Conservation (phyloP, 768 basidiomycete species). For the Termitomyces eurrhizus region DNA sequence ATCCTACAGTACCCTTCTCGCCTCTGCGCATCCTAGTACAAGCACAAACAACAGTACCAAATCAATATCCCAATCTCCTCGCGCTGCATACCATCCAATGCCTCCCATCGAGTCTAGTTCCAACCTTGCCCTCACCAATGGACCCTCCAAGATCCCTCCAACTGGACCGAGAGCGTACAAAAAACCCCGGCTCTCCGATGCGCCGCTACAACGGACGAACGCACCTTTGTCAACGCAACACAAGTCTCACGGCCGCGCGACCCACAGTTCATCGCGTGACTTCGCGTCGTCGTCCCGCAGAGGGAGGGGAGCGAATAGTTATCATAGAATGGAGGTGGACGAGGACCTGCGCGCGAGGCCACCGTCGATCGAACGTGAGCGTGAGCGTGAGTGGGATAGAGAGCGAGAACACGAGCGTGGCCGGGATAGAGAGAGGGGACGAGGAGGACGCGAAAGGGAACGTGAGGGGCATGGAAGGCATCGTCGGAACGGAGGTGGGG, state of each 20-base stretch:
- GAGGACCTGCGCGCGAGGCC: conserved; percentile 44
- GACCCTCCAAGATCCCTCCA: conserved; percentile 52
- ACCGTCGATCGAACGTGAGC: conserved; percentile 35
- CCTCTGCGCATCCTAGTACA: conserved; percentile 37
- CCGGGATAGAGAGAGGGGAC: conserved; percentile 22
- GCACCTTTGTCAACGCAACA: conserved; percentile 9
- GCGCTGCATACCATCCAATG: conserved; percentile 37
- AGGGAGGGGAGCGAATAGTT: conserved; percentile 25
- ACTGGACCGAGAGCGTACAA: conserved; percentile 82
- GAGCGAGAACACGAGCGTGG: conserved; percentile 8
- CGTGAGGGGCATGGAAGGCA: conserved; percentile 25
- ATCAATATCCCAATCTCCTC: conserved; percentile 44
- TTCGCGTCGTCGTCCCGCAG: conserved; percentile 14
- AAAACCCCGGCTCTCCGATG: conserved; percentile 69
- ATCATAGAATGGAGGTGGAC: conserved; percentile 46
- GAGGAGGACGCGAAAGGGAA: conserved; percentile 32
- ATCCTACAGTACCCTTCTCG: conserved; percentile 60
- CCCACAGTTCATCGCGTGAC: conserved; percentile 18
- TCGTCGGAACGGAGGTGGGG: conserved; percentile 35
- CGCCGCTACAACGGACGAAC: conserved; percentile 16
- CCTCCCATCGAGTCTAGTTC: conserved; percentile 16
- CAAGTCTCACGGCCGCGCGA: conserved; percentile 18
- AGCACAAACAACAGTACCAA: conserved; percentile 30
- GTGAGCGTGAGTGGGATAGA: conserved; percentile 26
- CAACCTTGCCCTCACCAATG: conserved; percentile 21